phyloP scores from a whole-genome alignment of 108 stramenopile genomes.

The Conticribra weissflogii region DNA sequence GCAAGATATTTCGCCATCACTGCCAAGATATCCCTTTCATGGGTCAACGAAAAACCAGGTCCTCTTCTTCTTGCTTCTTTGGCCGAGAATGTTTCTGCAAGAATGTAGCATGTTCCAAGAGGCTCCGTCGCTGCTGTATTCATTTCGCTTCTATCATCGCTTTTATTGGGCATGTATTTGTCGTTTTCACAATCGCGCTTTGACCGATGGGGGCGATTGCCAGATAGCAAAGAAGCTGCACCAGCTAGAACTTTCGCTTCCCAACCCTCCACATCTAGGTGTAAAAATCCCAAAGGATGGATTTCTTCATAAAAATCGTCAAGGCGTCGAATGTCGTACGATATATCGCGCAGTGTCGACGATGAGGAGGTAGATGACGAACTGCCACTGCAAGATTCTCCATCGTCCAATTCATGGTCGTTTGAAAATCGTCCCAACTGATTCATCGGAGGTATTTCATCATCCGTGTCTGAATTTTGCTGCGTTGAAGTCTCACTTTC shows the following conservation, averaged over 20 bases:
- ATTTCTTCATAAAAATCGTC: slow-evolving; percentile 36
- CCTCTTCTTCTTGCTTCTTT: slow-evolving; percentile 25
- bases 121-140: not conserved
- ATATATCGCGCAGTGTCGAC: not conserved
- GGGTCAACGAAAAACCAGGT: slow-evolving; percentile 24
- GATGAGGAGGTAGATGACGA: slow-evolving; percentile 7
- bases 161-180: not conserved
- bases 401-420: slow-evolving; percentile 10
- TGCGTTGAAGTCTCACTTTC: not conserved
- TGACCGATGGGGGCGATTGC: no score
- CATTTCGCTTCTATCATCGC: no score
- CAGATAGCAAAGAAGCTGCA: slow-evolving; percentile 21
- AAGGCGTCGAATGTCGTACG: slow-evolving; percentile 19
- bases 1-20: slow-evolving; percentile 22
- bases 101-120: slow-evolving; percentile 18
- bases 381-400: slow-evolving; percentile 3
- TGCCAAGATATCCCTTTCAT: slow-evolving; percentile 33
- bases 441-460: no score
- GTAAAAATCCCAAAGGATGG: slow-evolving; percentile 39
- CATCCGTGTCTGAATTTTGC: not conserved
- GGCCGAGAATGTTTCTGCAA: slow-evolving; percentile 29
- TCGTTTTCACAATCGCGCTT: not conserved
- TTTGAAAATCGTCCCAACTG: slow-evolving; percentile 2
- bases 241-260: slow-evolving; percentile 34
- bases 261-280: slow-evolving; percentile 49